phyloP scores from a whole-genome alignment of 306 rosid genomes.

The Coriaria nepalensis region DNA sequence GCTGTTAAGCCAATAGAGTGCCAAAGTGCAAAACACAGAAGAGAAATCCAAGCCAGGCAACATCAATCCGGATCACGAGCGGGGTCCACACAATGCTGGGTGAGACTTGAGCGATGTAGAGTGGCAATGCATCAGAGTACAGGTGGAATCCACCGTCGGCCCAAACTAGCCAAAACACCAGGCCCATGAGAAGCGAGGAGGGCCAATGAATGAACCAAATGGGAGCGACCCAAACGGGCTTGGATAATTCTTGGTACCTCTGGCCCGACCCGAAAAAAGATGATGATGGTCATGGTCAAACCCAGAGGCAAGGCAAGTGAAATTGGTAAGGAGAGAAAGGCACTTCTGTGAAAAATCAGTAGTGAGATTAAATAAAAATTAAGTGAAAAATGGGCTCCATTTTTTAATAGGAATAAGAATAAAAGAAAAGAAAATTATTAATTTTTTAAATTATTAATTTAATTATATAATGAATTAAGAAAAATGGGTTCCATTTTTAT shows the following conservation, averaged over 20 bases:
- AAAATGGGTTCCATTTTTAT: no score
- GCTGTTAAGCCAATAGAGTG: slow-evolving; percentile 28
- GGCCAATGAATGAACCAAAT: slow-evolving; percentile 50
- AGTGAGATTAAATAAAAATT: no score
- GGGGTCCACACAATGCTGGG: slow-evolving; percentile 54
- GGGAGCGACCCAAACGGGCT: slow-evolving; percentile 49
- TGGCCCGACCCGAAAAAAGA: slow-evolving; percentile 34
- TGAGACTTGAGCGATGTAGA: slow-evolving; percentile 32
- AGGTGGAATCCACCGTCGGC: slow-evolving; percentile 55
- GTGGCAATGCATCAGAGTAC: slow-evolving; percentile 25
- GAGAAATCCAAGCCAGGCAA: slow-evolving; percentile 21
- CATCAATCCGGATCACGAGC: slow-evolving; percentile 31
- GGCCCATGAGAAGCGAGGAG: slow-evolving; percentile 42
- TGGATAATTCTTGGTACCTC: slow-evolving; percentile 15
- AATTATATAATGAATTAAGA: no score
- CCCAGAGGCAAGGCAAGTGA: slow-evolving; percentile 34
- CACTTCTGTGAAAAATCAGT: no score
- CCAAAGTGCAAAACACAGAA: slow-evolving; percentile 26
- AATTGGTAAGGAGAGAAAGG: slow-evolving; percentile 32
- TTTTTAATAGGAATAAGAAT: no score
- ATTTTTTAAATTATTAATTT: no score
- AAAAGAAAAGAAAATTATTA: no score
- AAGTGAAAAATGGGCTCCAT: no score
- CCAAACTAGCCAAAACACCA: slow-evolving; percentile 70
- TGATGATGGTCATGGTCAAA: slow-evolving; percentile 19